Evolutionary conservation across 345 rosid genomes (phyloP), one percentile per base, ranked within the genome.

Genomic region (Sisymbrium irio): DNA sequence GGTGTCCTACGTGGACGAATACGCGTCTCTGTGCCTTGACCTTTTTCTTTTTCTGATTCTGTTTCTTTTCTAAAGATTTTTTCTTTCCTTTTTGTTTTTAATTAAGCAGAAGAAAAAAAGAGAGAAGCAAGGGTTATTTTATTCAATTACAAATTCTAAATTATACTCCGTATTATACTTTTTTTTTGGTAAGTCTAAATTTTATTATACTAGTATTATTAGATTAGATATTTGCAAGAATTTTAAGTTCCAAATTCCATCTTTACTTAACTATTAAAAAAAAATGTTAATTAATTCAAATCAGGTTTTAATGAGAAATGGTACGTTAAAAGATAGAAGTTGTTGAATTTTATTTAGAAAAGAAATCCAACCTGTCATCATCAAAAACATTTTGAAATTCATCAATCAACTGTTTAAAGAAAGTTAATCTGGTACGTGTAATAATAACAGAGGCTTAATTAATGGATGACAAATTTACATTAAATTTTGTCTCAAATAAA

Each of bases 1-100:
- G 60, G 46, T 55, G 33, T 68, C 63, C 22, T 47, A 72, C 76
- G 76, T 72, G 76, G 69, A 19, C 3, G 11, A 28, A 7, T 67
- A 56, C 58, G 74, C 67, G 42, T 42, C 71, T 56, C 57, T 56
- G 49, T 65, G 47, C 46, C 47, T 40, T 51, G 0, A n/a, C 58
- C 44, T 58, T 65, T 74, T 13, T 13, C 67, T 22, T 74, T 74
- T 42, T 58, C 14, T 74, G 67, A 74, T 74, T 74, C 72, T 55
- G 30, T 56, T 6, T 66, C 35, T 50, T 18, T 14, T 45, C 17
- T 11, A 36, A 55, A 65, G 66, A 65, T 65, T 65, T 42, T 57
- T 45, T 54, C 60, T 54, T 30, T 54, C 15, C 36, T 28, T 14
- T 32, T 11, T 40, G 28, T 17, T 19, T 3, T 14, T 1, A 5